Percentiles rank a stretch among this genome's conserved stretches.
Conservation (phyloP, 2,329 filamentous ascomycete species). For the Grosmannia huntii region DNA sequence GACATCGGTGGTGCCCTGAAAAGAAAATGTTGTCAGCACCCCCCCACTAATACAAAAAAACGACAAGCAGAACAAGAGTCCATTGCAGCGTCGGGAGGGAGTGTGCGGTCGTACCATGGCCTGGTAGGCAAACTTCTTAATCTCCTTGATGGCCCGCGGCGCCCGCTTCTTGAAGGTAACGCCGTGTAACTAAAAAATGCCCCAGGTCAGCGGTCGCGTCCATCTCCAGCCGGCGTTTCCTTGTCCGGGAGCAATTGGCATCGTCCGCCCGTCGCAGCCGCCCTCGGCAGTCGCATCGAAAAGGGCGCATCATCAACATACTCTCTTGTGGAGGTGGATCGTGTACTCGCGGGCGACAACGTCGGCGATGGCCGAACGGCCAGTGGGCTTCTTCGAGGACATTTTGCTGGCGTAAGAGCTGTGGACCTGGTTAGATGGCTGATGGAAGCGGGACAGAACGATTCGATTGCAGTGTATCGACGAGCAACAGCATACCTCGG, state of each 20-base stretch:
- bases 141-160: slow-evolving; percentile 98
- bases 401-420: slow-evolving; percentile 31
- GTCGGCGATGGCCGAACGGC: slow-evolving; percentile 93
- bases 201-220: slow-evolving; percentile 1
- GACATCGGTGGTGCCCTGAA: slow-evolving; percentile 87
- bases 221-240: background rate
- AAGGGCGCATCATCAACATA: slow-evolving; percentile 39
- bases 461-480: background rate
- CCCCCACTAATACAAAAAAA: no score
- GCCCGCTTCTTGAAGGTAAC: slow-evolving; percentile 99
- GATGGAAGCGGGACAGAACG: background rate
- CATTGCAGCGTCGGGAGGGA: background rate
- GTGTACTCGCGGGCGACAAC: slow-evolving; percentile 99
- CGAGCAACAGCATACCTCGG: slow-evolving; percentile 1
- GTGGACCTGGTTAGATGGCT: slow-evolving; percentile 1
- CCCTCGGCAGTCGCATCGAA: background rate
- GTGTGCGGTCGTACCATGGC: slow-evolving; percentile 70
- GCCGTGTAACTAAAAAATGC: slow-evolving; percentile 64
- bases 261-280: background rate
- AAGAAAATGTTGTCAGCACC: background rate
- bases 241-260: background rate
- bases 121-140: slow-evolving; percentile 82
- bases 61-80: no score
- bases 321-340: slow-evolving; percentile 99
- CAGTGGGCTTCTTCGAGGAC: slow-evolving; percentile 52